Base-by-base conservation (phyloP, 306 rosid species). In the Elaeagnus macrophylla region DNA sequence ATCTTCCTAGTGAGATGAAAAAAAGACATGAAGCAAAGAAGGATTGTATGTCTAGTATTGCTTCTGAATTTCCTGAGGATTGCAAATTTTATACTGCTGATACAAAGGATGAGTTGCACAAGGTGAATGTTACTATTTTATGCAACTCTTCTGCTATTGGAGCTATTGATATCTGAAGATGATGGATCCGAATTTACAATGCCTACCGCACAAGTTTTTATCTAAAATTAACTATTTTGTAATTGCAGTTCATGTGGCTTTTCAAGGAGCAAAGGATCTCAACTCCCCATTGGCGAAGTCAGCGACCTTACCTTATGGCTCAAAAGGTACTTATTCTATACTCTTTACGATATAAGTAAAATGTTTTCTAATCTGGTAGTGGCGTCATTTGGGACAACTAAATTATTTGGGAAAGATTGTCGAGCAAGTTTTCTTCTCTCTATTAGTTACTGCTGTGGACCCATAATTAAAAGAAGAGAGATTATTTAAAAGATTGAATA, bases 241-340 rank as follows among this genome's bases (percentile, higher is more conserved):
- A 48, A 66, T 68, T 69, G 77, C 87, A 91, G 99, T 91, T 91
- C 80, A 67, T 87, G 78, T 80, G 81, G 85, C 95, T 82, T 64
- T 84, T 87, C 73, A 87, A 84, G 83, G 96, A 84, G 79, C 95
- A 87, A 72, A 82, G 95, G 75, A 82, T 77, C 49, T 78, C 74
- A 47, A 62, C 76, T 71, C 99, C 96, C 67, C 93, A 84, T 50
- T 91, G 96, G 99, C 74, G 93, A 77, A 76, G 69, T 75, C 99
- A 80, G 48, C 74, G 88, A 25, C 69, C 96, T 60, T 91, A 84
- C 64, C 56, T 91, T 60, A 73, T 78, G 80, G 77, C 96, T 63
- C 81, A 84, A 46, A 78, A 80, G 99, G 99, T 91, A 12, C 56
- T 54, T 40, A 43, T 58, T 76, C 56, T 37, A n/a, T 43, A 55